These are phyloP conservation scores for Iris macrosiphon DNA, from an alignment of 106 monocot genomes.

Conservation along the genomic window DNA sequence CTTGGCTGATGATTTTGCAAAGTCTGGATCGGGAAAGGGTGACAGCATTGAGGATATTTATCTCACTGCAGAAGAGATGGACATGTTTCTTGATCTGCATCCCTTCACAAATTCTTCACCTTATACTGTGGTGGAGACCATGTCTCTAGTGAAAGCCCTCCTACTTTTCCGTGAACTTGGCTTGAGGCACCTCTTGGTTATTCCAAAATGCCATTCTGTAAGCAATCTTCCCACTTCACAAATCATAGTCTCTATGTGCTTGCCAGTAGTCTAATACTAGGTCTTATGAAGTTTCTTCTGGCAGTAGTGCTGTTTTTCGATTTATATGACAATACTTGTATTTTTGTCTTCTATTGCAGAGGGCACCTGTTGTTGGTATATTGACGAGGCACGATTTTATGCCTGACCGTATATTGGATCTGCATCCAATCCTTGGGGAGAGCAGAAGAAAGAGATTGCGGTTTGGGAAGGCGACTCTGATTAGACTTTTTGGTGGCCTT, in stretches of 20 bases:
- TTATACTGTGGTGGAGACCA: slow-evolving; percentile 66
- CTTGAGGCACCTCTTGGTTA: slow-evolving; percentile 55
- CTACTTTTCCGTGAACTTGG: slow-evolving; percentile 63
- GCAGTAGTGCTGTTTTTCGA: background rate
- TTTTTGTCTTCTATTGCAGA: slow-evolving; percentile 26
- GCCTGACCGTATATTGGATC: slow-evolving; percentile 56
- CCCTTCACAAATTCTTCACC: slow-evolving; percentile 62
- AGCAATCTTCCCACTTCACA: slow-evolving; percentile 11
- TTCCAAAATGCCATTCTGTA: slow-evolving; percentile 50
- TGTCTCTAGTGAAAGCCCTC: slow-evolving; percentile 69
- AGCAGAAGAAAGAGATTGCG: slow-evolving; percentile 40
- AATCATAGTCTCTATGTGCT: background rate
- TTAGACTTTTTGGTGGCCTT: slow-evolving; percentile 13
- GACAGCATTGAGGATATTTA: slow-evolving; percentile 48
- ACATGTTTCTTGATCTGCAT: slow-evolving; percentile 65
- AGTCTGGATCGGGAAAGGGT: slow-evolving; percentile 44
- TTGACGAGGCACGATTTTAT: slow-evolving; percentile 75
- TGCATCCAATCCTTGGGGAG: slow-evolving; percentile 34
- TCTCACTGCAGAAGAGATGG: slow-evolving; percentile 49
- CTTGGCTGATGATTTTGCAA: slow-evolving; percentile 46
- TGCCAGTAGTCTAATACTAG: background rate
- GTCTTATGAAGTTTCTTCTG: background rate
- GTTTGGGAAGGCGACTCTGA: slow-evolving; percentile 10
- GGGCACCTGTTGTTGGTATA: slow-evolving; percentile 50
- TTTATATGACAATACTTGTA: background rate